These are phyloP conservation scores for Magnusiomyces paraingens DNA, from an alignment of 1,139 yeast species.

Conservation along the genomic window DNA sequence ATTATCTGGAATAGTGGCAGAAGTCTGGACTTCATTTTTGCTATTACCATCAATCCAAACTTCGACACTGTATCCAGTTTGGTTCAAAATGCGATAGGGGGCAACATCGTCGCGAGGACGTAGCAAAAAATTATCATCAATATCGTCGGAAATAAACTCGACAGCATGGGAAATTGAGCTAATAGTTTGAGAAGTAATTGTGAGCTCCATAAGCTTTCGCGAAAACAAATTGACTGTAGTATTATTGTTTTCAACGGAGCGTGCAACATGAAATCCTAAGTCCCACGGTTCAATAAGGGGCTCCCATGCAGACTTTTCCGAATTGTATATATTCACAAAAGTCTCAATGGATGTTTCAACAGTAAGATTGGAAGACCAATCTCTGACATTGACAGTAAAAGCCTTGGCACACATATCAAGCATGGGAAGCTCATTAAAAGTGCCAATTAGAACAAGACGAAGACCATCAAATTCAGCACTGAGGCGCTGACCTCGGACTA, in stretches of 20 bases:
- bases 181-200: slow-evolving; percentile 69
- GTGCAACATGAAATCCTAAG: slow-evolving; percentile 63
- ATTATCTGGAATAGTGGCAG: slow-evolving; percentile 40
- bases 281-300: slow-evolving; percentile 90
- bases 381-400: slow-evolving; percentile 62
- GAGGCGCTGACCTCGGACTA: slow-evolving; percentile 63
- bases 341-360: slow-evolving; percentile 67
- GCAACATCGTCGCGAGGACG: slow-evolving; percentile 58
- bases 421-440: slow-evolving; percentile 88
- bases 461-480: slow-evolving; percentile 71
- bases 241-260: slow-evolving; percentile 38
- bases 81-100: slow-evolving; percentile 75
- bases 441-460: slow-evolving; percentile 84
- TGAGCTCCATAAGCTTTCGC: slow-evolving; percentile 68
- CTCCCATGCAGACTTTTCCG: slow-evolving; percentile 93
- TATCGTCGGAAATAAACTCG: slow-evolving; percentile 67
- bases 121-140: slow-evolving; percentile 43
- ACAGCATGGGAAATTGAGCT: slow-evolving; percentile 36
- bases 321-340: slow-evolving; percentile 75
- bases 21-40: slow-evolving; percentile 18
- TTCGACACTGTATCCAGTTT: slow-evolving; percentile 73
- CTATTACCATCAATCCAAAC: slow-evolving; percentile 60
- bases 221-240: slow-evolving; percentile 62
- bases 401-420: slow-evolving; percentile 74
- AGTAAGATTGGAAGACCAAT: slow-evolving; percentile 77